Evolutionary conservation across 495 filamentous ascomycete species (phyloP), one percentile per base, ranked within the genome.

Genomic region (Parathielavia appendiculata): DNA sequence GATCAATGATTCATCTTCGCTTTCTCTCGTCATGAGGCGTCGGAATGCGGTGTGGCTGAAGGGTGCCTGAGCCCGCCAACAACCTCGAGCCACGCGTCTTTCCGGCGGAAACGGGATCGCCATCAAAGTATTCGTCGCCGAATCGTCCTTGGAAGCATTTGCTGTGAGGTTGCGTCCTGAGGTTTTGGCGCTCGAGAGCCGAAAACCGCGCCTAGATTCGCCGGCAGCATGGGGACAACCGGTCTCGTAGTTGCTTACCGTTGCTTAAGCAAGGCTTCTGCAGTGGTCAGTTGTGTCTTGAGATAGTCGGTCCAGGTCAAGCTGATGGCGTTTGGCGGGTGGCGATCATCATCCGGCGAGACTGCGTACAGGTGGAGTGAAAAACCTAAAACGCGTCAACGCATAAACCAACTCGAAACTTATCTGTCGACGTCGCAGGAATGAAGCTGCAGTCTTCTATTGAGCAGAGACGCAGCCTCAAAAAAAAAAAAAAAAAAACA

Each of bases 41-140:
- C n/a, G 55, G 38, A 50, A 38, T 50, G 55, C 9, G 35, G 36
- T 22, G 46, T 51, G 34, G 55, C 14, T 20, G 23, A n/a, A 4
- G 19, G 39, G 7, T 16, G 51, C 23, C 17, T 51, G 35, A 22
- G 46, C n/a, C 17, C 10, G 22, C 14, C 13, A 40, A 14, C 34
- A 19, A 34, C 40, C 41, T 5, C 32, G 6, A 13, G 38, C 12
- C 48, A 49, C 49, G 57, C 35, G 57, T 54, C 50, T 54, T 20
- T 30, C 30, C 34, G 35, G 20, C 35, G 34, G 40, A 48, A 40
- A 41, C 7, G 17, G 30, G 6, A 59, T 30, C 8, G 26, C 26
- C 2, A 56, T n/a, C 3, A 36, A 11, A 22, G 23, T 45, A 14
- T 12, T 34, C 8, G 23, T 17, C 26, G 5, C 26, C n/a, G 17